These are phyloP conservation scores for Psilocybe azurescens DNA, from an alignment of 768 basidiomycete species.

Conservation along the genomic window DNA sequence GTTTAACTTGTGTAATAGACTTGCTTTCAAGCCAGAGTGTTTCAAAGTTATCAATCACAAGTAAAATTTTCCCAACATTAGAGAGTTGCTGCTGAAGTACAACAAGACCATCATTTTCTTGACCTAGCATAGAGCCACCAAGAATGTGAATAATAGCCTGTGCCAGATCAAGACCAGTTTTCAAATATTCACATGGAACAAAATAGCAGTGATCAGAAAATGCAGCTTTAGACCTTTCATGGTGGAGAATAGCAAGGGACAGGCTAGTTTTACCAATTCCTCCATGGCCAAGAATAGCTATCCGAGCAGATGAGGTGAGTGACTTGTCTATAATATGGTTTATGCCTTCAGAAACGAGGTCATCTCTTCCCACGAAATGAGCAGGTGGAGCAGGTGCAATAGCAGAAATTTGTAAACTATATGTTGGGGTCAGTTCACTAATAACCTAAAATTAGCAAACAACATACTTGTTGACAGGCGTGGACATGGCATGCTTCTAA, in stretches of 20 bases:
- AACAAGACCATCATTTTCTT: neutral
- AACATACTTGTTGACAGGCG: no score
- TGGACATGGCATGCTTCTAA: no score
- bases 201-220: neutral
- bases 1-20: neutral
- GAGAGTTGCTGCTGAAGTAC: neutral
- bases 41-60: constrained; percentile 13
- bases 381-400: constrained; percentile 1
- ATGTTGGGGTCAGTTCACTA: no score
- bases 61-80: neutral
- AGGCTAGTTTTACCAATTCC: constrained; percentile 8
- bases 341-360: constrained; percentile 2
- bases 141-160: constrained; percentile 1
- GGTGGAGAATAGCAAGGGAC: constrained; percentile 1
- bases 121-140: neutral
- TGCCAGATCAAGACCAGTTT: constrained; percentile 9
- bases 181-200: constrained; percentile 7
- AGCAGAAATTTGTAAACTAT: constrained; percentile 1
- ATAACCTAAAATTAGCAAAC: no score
- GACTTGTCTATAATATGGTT: neutral
- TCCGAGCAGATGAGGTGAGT: neutral
- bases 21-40: constrained; percentile 7
- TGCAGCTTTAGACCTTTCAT: neutral
- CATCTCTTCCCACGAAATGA: constrained; percentile 10
- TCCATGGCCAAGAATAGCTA: constrained; percentile 1